Conservation (phyloP, 1,284 basidiomycete genomes). For the Porphyrellus sp. region DNA sequence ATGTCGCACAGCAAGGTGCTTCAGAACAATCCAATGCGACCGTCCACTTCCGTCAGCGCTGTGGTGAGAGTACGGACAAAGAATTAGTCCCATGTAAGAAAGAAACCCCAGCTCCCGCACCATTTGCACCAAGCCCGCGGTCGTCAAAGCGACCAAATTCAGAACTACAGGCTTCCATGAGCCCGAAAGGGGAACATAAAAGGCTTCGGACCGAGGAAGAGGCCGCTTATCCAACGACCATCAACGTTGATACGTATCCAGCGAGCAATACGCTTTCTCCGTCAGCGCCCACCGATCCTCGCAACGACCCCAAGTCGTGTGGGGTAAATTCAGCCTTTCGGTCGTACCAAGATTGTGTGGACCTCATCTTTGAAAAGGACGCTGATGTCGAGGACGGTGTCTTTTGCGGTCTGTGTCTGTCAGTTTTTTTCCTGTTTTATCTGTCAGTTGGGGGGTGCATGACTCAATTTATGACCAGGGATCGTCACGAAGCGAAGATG, state of each 20-base stretch:
- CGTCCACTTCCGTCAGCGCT: not conserved
- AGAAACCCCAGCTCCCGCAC: not conserved
- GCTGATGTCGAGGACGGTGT: conserved; percentile 37
- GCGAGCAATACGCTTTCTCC: not conserved
- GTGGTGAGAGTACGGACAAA: not conserved
- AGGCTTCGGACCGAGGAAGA: conserved; percentile 22
- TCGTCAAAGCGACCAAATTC: conserved; percentile 22
- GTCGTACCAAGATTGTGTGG: conserved; percentile 43
- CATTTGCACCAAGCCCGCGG: conserved; percentile 1
- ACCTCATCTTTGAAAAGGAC: conserved; percentile 44
- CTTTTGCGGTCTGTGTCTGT: conserved; percentile 53
- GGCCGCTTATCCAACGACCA: not conserved
- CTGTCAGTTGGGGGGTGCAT: not conserved
- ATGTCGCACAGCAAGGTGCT: conserved; percentile 1
- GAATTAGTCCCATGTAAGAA: not conserved
- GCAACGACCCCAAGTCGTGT: conserved; percentile 1
- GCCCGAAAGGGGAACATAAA: conserved; percentile 16
- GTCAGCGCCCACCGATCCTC: not conserved
- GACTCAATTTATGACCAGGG: conserved; percentile 23
- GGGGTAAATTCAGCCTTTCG: conserved; percentile 12
- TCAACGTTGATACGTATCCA: not conserved
- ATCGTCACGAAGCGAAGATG: conserved; percentile 32
- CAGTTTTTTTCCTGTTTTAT: conserved; percentile 32
- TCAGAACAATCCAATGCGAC: conserved; percentile 2
- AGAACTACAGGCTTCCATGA: conserved; percentile 6